Percentiles rank a stretch among this genome's conserved stretches.
Evolutionary conservation across 805 yeast species (phyloP).

Genomic region (Millerozyma acaciae): DNA sequence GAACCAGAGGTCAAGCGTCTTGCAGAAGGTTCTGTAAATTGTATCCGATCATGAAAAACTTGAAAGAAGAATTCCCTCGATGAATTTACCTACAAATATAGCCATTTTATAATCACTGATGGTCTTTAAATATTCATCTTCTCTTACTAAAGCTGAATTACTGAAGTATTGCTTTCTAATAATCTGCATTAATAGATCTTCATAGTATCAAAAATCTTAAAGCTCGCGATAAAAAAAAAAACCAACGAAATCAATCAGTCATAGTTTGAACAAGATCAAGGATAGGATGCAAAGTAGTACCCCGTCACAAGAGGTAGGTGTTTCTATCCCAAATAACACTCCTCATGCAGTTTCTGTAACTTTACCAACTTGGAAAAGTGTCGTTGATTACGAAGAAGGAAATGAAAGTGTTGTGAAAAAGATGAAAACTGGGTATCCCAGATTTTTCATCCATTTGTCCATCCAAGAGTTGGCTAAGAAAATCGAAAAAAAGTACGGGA

Average conservation of each 20-base stretch:
- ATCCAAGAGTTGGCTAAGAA: constrained; percentile 54
- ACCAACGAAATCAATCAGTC: background rate
- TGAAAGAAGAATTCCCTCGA: background rate
- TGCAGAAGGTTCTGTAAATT: constrained; percentile 68
- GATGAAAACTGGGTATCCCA: constrained; percentile 86
- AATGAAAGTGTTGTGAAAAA: constrained; percentile 71
- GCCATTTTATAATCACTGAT: background rate
- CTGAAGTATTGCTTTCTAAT: too few relatives aligned
- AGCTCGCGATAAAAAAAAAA: too few relatives aligned
- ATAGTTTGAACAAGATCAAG: background rate
- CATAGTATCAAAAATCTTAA: too few relatives aligned
- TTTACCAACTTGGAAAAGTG: constrained; percentile 92
- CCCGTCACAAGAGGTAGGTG: constrained; percentile 58
- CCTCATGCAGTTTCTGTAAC: constrained; percentile 94
- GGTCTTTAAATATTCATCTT: too few relatives aligned
- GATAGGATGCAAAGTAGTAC: constrained; percentile 4
- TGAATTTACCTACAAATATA: background rate
- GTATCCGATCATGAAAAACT: constrained; percentile 54
- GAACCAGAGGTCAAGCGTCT: constrained; percentile 40
- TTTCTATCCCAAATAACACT: constrained; percentile 83
- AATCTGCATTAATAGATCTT: too few relatives aligned
- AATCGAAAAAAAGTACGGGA: constrained; percentile 67
- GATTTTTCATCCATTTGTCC: constrained; percentile 67
- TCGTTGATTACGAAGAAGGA: constrained; percentile 90
- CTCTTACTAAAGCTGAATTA: too few relatives aligned